phyloP scores from a whole-genome alignment of 2,329 filamentous ascomycete genomes.

The Acrocalymma vagum region DNA sequence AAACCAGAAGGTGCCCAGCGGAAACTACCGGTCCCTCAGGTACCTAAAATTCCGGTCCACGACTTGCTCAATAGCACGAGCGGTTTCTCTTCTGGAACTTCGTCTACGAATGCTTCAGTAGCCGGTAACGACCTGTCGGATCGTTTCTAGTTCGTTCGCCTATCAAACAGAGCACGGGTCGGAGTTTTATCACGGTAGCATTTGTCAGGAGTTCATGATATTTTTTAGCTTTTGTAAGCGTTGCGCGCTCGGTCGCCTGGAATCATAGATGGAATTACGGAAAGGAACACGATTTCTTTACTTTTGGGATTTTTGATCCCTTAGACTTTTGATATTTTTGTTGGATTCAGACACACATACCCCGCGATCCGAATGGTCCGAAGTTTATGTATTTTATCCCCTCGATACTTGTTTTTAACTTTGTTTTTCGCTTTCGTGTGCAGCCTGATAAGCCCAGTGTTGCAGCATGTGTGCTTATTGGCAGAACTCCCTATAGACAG shows the following conservation, averaged over 20 bases:
- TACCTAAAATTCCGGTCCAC: slow-evolving; percentile 88
- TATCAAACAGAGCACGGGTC: slow-evolving; percentile 31
- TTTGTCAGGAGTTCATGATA: slow-evolving; percentile 32
- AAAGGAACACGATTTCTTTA: slow-evolving; percentile 40
- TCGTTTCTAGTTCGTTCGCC: slow-evolving; percentile 34
- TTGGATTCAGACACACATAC: slow-evolving; percentile 41
- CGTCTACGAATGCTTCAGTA: slow-evolving; percentile 79
- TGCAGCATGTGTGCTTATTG: slow-evolving; percentile 37
- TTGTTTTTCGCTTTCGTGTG: slow-evolving; percentile 23
- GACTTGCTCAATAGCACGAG: slow-evolving; percentile 75
- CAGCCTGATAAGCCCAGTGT: slow-evolving; percentile 22
- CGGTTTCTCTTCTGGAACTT: slow-evolving; percentile 77
- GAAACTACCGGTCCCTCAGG: slow-evolving; percentile 89
- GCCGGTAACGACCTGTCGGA: slow-evolving; percentile 64
- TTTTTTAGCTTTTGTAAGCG: slow-evolving; percentile 43
- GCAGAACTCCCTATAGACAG: slow-evolving; percentile 37
- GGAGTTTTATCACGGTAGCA: slow-evolving; percentile 47
- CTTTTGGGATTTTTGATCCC: slow-evolving; percentile 17
- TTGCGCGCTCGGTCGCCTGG: slow-evolving; percentile 29
- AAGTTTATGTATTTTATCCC: slow-evolving; percentile 44
- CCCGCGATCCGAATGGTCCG: slow-evolving; percentile 41
- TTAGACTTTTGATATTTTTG: slow-evolving; percentile 40
- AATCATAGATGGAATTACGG: slow-evolving; percentile 38
- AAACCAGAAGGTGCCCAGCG: slow-evolving; percentile 85
- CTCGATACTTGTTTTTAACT: slow-evolving; percentile 20